These are phyloP conservation scores for Mycena leptocephala DNA, from an alignment of 768 basidiomycete species.

Conservation along the genomic window DNA sequence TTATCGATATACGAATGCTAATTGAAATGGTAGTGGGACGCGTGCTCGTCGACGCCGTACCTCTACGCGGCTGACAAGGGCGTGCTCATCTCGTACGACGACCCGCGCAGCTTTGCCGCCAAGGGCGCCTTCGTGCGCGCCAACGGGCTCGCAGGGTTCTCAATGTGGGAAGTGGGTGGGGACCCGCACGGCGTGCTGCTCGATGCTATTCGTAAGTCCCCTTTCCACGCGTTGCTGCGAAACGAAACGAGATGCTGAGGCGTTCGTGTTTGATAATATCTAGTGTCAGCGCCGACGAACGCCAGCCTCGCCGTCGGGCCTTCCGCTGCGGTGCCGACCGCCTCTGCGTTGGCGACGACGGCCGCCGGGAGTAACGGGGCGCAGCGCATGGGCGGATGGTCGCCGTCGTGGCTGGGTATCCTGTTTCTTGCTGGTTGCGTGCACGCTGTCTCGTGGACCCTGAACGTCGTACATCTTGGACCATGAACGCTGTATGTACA, in stretches of 20 bases:
- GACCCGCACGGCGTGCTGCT: conserved; percentile 68
- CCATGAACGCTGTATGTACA: neutral
- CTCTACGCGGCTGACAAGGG: conserved; percentile 64
- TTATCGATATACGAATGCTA: no score
- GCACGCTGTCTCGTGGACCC: neutral
- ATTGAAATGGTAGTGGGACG: no score
- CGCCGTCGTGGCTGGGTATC: neutral
- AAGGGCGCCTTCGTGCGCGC: conserved; percentile 74
- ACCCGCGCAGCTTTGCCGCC: conserved; percentile 59
- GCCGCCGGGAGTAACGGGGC: neutral
- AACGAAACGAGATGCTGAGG: conserved; percentile 1
- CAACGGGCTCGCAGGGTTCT: conserved; percentile 71
- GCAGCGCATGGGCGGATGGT: neutral
- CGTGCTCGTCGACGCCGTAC: conserved; percentile 77
- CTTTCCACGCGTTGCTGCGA: neutral
- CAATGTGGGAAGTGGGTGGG: conserved; percentile 83
- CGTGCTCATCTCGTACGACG: conserved; percentile 66
- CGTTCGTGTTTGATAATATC: neutral
- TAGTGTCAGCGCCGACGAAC: conserved; percentile 33
- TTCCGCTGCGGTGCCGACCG: neutral
- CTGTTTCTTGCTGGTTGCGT: neutral
- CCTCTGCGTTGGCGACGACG: neutral
- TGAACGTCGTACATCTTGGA: neutral
- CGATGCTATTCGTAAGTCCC: conserved; percentile 32
- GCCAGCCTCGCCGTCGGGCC: conserved; percentile 24